Evolutionary conservation across 352 stramenopile species (phyloP).

Genomic region (Phytophthora tentaculata): DNA sequence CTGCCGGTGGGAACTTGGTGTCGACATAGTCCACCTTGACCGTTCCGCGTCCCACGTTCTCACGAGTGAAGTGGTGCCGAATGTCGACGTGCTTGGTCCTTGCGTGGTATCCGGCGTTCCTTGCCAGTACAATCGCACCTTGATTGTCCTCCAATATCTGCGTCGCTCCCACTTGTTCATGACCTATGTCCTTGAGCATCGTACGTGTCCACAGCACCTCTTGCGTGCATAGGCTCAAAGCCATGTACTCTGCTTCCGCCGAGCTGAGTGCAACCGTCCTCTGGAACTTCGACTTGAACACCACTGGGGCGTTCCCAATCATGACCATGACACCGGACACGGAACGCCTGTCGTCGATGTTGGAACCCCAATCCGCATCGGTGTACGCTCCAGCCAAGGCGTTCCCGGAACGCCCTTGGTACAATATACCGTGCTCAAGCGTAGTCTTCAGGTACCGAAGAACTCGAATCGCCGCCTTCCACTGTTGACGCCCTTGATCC

Average conservation of each 20-base stretch:
- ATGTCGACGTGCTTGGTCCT: slow-evolving; percentile 2
- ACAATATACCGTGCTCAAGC: neutral
- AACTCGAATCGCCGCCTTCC: neutral
- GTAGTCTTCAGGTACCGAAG: neutral
- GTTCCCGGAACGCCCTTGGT: neutral
- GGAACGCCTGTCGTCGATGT: neutral
- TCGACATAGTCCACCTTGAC: neutral
- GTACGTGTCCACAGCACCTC: slow-evolving; percentile 2
- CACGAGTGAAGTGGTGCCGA: neutral
- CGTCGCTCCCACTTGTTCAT: slow-evolving; percentile 1
- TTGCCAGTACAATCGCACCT: neutral
- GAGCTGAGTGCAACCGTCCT: neutral
- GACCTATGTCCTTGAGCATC: neutral
- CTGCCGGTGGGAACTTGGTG: neutral
- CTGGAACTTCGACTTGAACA: slow-evolving; percentile 5
- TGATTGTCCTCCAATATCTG: slow-evolving; percentile 1
- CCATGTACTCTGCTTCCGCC: slow-evolving; percentile 2
- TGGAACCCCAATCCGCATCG: neutral
- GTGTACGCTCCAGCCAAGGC: neutral
- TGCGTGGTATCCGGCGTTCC: slow-evolving; percentile 1
- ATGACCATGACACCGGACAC: slow-evolving; percentile 1
- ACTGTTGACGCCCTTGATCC: neutral
- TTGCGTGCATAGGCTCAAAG: neutral
- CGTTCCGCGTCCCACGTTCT: neutral
- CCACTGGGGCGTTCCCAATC: neutral